Evolutionary conservation across 108 stramenopile genomes (phyloP).

Genomic region (Pseudonitzschia delicatissima): DNA sequence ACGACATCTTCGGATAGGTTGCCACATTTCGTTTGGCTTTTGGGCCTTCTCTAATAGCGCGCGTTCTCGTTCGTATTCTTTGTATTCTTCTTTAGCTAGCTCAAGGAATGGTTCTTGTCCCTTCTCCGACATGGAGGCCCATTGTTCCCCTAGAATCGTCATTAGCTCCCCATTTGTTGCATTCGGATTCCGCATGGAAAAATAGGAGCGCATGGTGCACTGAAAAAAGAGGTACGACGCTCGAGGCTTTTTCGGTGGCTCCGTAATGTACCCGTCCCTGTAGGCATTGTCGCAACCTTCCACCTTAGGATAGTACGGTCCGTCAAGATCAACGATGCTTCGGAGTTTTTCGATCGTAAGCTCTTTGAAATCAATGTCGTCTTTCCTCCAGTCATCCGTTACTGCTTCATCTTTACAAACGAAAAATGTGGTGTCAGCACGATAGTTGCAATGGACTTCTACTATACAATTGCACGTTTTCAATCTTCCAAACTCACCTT

Average conservation of each 20-base stretch:
- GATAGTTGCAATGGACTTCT: background rate
- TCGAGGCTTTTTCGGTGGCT: conserved; percentile 84
- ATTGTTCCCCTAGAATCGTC: conserved; percentile 73
- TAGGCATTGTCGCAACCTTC: conserved; percentile 84
- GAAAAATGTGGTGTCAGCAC: background rate
- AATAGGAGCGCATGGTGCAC: conserved; percentile 65
- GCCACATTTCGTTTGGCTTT: conserved; percentile 83
- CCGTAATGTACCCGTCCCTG: conserved; percentile 82
- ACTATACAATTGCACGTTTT: background rate
- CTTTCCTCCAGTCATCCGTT: conserved; percentile 31
- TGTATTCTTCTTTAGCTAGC: conserved; percentile 73
- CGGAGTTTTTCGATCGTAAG: conserved; percentile 54
- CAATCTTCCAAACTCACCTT: conserved; percentile 32
- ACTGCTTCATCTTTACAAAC: conserved; percentile 12
- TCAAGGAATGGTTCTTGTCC: conserved; percentile 61
- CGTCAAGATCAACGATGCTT: conserved; percentile 56
- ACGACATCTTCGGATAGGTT: conserved; percentile 75
- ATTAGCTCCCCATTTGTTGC: conserved; percentile 65
- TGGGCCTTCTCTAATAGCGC: conserved; percentile 75
- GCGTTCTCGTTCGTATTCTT: conserved; percentile 68
- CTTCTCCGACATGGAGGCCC: conserved; percentile 60
- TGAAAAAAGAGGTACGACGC: conserved; percentile 85
- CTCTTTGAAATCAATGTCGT: conserved; percentile 59
- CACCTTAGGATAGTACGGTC: conserved; percentile 67
- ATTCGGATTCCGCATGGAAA: conserved; percentile 58